Evolutionary conservation across 805 yeast genomes (phyloP).

Genomic region (Zygotorulaspora chibaensis): DNA sequence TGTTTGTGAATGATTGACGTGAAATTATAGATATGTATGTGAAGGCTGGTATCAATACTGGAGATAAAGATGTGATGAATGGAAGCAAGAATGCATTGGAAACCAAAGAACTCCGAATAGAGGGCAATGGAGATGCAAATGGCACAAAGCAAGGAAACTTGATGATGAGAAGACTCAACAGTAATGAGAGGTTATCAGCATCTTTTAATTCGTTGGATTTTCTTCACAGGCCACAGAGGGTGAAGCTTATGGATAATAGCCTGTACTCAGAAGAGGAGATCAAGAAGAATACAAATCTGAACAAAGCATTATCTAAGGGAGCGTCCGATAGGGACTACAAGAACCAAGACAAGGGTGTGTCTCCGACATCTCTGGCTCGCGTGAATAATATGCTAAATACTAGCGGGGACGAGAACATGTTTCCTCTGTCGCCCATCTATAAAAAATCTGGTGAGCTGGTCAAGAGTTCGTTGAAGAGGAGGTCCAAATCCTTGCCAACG

Average conservation of each 20-base stretch:
- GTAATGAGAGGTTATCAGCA: slow-evolving; percentile 1
- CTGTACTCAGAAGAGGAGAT: slow-evolving; percentile 27
- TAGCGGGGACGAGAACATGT: slow-evolving; percentile 12
- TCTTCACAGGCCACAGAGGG: slow-evolving; percentile 31
- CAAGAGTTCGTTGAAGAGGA: slow-evolving; percentile 33
- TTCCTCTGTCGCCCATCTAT: slow-evolving; percentile 43
- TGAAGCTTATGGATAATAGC: slow-evolving; percentile 15
- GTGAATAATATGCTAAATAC: not conserved
- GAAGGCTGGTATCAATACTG: slow-evolving; percentile 7
- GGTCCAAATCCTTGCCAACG: slow-evolving; percentile 45
- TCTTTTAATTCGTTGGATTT: slow-evolving; percentile 23
- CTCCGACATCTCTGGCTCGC: not conserved
- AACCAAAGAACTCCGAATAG: not conserved
- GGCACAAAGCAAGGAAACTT: slow-evolving; percentile 4
- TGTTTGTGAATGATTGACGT: not conserved
- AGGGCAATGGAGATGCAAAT: not conserved
- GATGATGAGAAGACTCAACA: slow-evolving; percentile 6
- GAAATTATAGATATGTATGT: slow-evolving; percentile 9
- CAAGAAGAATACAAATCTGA: slow-evolving; percentile 25
- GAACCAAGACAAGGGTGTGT: not conserved
- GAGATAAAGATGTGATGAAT: not conserved
- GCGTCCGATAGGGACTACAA: not conserved
- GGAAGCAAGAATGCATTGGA: not conserved
- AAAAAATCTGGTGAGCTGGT: slow-evolving; percentile 86
- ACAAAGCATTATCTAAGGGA: slow-evolving; percentile 11